These are phyloP conservation scores for Adenanthera pavonina DNA, from an alignment of 306 rosid genomes.

Conservation along the genomic window DNA sequence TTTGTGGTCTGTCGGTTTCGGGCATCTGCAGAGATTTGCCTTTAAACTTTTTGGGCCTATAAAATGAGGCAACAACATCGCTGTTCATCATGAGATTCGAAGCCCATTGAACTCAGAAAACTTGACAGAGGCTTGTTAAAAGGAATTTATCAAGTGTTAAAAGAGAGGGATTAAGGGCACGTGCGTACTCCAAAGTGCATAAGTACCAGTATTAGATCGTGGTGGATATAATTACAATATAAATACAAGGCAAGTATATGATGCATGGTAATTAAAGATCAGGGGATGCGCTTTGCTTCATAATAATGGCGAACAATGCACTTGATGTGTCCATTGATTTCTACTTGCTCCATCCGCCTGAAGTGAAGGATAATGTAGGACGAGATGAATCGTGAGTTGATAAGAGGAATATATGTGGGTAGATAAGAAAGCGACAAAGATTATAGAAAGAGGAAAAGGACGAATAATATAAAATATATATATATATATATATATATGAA, in stretches of 20 bases:
- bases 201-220: not conserved
- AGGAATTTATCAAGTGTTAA: slow-evolving; percentile 19
- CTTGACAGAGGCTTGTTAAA: slow-evolving; percentile 13
- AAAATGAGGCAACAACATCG: slow-evolving; percentile 9
- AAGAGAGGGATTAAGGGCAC: slow-evolving; percentile 24
- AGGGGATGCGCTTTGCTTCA: no score
- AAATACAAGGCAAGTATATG: not conserved
- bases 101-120: slow-evolving; percentile 26
- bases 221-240: not conserved
- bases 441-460: slow-evolving; percentile 44
- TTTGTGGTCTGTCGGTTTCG: slow-evolving; percentile 10
- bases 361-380: slow-evolving; percentile 21
- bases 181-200: not conserved
- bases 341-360: slow-evolving; percentile 10
- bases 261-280: no score
- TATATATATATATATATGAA: slow-evolving; percentile 10
- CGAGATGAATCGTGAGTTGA: slow-evolving; percentile 30
- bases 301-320: not conserved
- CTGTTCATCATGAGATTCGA: slow-evolving; percentile 32
- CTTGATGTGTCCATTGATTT: slow-evolving; percentile 22
- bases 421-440: slow-evolving; percentile 43
- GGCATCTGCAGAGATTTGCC: slow-evolving; percentile 36
- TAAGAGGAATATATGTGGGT: slow-evolving; percentile 47
- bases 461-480: not conserved
- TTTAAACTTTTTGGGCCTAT: slow-evolving; percentile 23